phyloP scores from a whole-genome alignment of 768 basidiomycete genomes.

The Obba rivulosa region DNA sequence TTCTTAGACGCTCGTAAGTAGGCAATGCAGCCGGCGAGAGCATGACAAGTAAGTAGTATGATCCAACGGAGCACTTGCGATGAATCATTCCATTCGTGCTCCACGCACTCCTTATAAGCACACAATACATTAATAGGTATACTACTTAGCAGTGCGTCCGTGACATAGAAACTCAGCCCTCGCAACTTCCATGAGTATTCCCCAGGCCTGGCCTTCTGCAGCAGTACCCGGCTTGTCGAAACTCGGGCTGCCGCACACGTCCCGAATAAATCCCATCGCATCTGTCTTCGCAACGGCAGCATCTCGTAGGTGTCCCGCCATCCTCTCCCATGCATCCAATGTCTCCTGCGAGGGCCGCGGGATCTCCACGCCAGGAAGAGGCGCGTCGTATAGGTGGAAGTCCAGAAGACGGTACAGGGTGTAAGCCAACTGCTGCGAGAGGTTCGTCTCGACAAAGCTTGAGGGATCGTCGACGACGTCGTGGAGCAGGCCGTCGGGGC shows the following conservation, averaged over 20 bases:
- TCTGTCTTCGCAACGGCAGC: conserved; percentile 16
- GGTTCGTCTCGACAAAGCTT: conserved; percentile 20
- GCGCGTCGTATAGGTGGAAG: conserved; percentile 4
- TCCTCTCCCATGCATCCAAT: conserved; percentile 5
- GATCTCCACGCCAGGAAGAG: conserved; percentile 1
- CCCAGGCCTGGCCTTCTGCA: conserved; percentile 19
- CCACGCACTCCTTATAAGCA: too few species aligned
- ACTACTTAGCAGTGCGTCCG: too few species aligned
- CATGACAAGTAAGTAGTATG: too few species aligned
- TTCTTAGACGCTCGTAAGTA: not conserved
- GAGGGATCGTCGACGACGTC: conserved; percentile 17
- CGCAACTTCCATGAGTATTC: conserved; percentile 13
- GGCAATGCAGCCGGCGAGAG: too few species aligned
- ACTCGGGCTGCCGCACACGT: conserved; percentile 20
- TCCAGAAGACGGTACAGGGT: conserved; percentile 16
- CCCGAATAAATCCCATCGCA: conserved; percentile 18
- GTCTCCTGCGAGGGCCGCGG: not conserved
- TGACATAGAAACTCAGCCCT: conserved; percentile 6
- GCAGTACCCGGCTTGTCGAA: conserved; percentile 19
- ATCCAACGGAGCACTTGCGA: too few species aligned
- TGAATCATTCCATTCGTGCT: too few species aligned
- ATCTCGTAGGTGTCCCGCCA: conserved; percentile 8
- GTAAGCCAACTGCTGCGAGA: conserved; percentile 22
- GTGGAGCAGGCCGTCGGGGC: conserved; percentile 16
- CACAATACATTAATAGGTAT: too few species aligned